Base-by-base conservation (phyloP, 1,284 basidiomycete species). In the Cutaneotrichosporon sp. region DNA sequence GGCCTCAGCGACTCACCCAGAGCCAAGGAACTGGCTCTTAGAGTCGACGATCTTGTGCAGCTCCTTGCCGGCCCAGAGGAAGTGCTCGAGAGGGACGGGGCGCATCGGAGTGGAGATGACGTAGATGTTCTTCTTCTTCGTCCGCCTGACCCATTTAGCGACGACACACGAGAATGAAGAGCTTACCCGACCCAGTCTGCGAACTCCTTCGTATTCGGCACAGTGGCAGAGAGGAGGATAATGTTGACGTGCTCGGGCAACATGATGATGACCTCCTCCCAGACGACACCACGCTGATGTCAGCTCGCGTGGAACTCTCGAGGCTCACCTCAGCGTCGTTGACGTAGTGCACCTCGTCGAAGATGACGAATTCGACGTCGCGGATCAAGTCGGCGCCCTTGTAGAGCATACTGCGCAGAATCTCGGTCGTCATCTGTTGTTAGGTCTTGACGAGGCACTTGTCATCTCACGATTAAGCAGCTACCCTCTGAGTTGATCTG, bases 201-300 rank as follows among this genome's bases (percentile, higher is more conserved):
- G 75, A 99, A 99, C 75, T 99, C 97, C 72, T 91, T 93, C 2
- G 95, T 93, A 74, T 99, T 99, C 3, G 97, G 95, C 0, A 99
- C 97, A 0, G 97, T 99, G 0, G 97, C 97, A 3, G 95, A 98
- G 16, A 99, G 83, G 33, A 99, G 83, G 61, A 99, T 97, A 73
- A 98, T 97, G 76, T 89, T 95, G 75, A 97, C 90, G 79, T 97
- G 94, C 67, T 97, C 94, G 1, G 94, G 94, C 13, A 97, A 82
- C 92, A 97, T 95, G 78, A 99, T 99, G 68, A 99, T 99, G 34
- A 99, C 97, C 80, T 99, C 97, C 80, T 99, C 97, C 66, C 97
- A 99, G 16, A 99, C 97, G 11, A 99, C 97, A 56, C 97, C 97
- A 74, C 97, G 86, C 93, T 97, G 27, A 71, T 9, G 54, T 69